These are phyloP conservation scores for Sistotremastrum niveocremeum DNA, from an alignment of 768 basidiomycete species.

Conservation along the genomic window DNA sequence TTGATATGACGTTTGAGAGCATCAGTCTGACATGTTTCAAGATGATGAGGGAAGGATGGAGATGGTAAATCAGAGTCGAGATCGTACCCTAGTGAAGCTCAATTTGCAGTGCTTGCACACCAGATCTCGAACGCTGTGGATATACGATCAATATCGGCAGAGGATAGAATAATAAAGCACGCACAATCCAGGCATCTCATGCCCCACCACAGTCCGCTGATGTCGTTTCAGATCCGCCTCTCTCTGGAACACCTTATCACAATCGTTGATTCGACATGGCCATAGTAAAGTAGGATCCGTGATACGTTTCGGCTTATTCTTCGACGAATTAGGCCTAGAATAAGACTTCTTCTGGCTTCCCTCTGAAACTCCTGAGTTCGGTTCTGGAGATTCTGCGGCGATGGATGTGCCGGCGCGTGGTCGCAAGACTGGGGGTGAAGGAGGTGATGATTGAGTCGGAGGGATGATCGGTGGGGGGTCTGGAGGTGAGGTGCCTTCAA, in stretches of 20 bases:
- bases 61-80: no score
- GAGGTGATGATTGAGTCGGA: conserved; percentile 1
- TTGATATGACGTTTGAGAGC: no score
- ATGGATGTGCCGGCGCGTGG: no score
- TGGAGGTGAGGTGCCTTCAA: not conserved
- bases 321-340: conserved; percentile 23
- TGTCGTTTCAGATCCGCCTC: conserved; percentile 76
- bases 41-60: no score
- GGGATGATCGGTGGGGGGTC: conserved; percentile 11
- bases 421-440: conserved; percentile 12
- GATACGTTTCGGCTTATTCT: conserved; percentile 34
- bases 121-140: no score
- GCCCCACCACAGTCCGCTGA: conserved; percentile 66
- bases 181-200: conserved; percentile 63
- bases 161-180: no score
- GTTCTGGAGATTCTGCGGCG: no score
- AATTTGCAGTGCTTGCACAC: no score
- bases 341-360: conserved; percentile 26
- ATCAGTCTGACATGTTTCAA: no score
- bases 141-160: no score
- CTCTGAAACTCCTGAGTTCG: conserved; percentile 8
- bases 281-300: conserved; percentile 32
- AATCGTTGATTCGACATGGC: conserved; percentile 74
- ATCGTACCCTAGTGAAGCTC: no score
- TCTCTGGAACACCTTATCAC: conserved; percentile 69